Evolutionary conservation across 2,329 filamentous ascomycete genomes (phyloP), one percentile per base, ranked within the genome.

Genomic region (Coniella vitis): DNA sequence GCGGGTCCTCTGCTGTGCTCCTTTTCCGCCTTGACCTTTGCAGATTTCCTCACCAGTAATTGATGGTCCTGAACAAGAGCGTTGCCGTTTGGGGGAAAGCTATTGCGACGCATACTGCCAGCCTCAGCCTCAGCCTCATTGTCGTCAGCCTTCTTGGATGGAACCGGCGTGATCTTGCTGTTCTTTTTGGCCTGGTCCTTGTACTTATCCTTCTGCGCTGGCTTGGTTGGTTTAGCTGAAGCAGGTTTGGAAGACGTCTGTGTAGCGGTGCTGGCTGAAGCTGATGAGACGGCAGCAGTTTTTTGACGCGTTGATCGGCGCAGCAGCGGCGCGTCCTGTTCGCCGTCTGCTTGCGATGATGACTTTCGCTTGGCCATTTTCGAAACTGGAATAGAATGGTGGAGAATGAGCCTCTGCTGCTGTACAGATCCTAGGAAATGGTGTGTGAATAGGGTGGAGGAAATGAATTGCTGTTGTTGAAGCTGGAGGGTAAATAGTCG

Each of bases 271-370:
- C n/a, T n/a, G n/a, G n/a, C n/a, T n/a, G n/a, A n/a, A n/a, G n/a
- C n/a, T n/a, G 12, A 8, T 12, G 37, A 16, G 14, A 12, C 41
- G 2, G 52, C 41, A 20, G 50, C 49, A 16, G 47, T 51, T 21
- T 37, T 47, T 20, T 48, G 53, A 4, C 53, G 51, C 35, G 51
- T 54, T 32, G 53, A 55, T 17, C 53, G 45, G 7, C 53, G 47
- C 3, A 43, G 39, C 9, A 44, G 44, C 13, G 35, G 21, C 38
- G 32, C 53, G 20, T 46, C 51, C 7, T 38, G 25, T n/a, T n/a
- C n/a, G 16, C 29, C 35, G 14, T 19, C 48, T 13, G 19, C 25
- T 32, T 42, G 25, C 9, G 32, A 12, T 9, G 53, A 19, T 10
- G 47, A 32, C 31, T 55, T 53, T 20, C 53, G 40, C 38, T 54